These are phyloP conservation scores for Rhodotorula paludigena DNA, from an alignment of 768 basidiomycete genomes.

Conservation along the genomic window DNA sequence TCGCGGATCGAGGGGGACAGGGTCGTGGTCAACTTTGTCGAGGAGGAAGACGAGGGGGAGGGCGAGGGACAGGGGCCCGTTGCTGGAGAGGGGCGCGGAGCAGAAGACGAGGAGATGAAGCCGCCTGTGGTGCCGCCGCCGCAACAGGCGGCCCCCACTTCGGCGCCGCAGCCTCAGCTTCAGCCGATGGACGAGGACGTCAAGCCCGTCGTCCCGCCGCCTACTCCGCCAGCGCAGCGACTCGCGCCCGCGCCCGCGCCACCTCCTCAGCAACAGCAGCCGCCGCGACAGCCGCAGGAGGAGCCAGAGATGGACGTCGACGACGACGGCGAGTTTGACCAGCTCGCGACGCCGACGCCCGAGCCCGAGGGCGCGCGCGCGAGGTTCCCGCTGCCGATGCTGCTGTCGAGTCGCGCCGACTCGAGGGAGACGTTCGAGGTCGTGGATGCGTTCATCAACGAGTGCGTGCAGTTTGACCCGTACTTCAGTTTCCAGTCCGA, in stretches of 20 bases:
- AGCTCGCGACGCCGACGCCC: conserved; percentile 11
- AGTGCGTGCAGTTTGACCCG: conserved; percentile 3
- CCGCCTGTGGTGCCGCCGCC: not conserved
- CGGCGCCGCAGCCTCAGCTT: no score
- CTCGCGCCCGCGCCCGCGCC: not conserved
- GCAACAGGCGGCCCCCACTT: not conserved
- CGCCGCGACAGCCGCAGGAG: no score
- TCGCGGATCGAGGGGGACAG: not conserved
- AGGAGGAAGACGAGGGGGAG: not conserved
- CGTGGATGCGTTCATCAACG: conserved; percentile 15
- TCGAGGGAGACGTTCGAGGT: not conserved
- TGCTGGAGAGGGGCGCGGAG: not conserved
- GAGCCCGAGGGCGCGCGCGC: not conserved
- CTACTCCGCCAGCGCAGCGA: no score
- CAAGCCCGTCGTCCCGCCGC: conserved; percentile 32
- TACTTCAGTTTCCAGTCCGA: not conserved
- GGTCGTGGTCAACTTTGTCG: not conserved
- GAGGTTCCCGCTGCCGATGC: conserved; percentile 16
- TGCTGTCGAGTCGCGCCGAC: conserved; percentile 1
- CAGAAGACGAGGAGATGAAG: not conserved
- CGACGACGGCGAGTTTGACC: conserved; percentile 17
- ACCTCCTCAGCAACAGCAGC: no score
- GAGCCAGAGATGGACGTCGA: not conserved
- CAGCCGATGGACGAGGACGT: conserved; percentile 12
- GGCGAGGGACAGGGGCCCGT: not conserved